Conservation (phyloP, 2,329 filamentous ascomycete species). For the Ceratocystis lukuohia region DNA sequence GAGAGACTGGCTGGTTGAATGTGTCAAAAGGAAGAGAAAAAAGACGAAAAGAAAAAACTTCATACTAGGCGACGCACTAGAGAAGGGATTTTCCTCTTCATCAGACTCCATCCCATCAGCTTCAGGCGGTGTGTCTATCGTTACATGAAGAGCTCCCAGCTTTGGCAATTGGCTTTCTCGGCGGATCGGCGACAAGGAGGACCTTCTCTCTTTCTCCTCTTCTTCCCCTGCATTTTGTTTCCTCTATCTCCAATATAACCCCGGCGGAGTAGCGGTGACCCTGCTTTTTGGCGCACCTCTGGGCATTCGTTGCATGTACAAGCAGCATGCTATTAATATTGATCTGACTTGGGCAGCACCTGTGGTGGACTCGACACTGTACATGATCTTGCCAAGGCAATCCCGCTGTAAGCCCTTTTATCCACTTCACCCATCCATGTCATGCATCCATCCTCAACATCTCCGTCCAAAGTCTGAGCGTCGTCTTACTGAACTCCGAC, state of each 20-base stretch:
- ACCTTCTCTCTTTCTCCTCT: neutral
- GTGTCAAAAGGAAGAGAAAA: neutral
- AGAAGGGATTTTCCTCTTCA: neutral
- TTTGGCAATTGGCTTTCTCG: neutral
- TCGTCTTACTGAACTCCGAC: too few species aligned
- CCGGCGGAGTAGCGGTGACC: conserved; percentile 3
- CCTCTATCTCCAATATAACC: neutral
- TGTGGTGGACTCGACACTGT: too few species aligned
- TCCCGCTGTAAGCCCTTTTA: too few species aligned
- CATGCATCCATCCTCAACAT: too few species aligned
- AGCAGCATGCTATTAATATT: too few species aligned
- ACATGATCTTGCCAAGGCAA: too few species aligned
- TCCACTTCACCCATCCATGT: too few species aligned
- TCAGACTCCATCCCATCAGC: neutral
- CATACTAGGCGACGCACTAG: neutral
- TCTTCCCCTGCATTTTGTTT: conserved; percentile 5
- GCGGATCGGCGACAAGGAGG: neutral
- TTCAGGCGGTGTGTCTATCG: neutral
- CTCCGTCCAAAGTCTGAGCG: too few species aligned
- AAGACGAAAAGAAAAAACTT: neutral
- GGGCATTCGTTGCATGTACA: too few species aligned
- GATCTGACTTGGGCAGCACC: too few species aligned
- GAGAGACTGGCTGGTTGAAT: neutral
- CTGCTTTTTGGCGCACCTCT: neutral
- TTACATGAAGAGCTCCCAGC: too few species aligned